Base-by-base conservation (phyloP, 257 asterid species). In the Verbena officinalis region DNA sequence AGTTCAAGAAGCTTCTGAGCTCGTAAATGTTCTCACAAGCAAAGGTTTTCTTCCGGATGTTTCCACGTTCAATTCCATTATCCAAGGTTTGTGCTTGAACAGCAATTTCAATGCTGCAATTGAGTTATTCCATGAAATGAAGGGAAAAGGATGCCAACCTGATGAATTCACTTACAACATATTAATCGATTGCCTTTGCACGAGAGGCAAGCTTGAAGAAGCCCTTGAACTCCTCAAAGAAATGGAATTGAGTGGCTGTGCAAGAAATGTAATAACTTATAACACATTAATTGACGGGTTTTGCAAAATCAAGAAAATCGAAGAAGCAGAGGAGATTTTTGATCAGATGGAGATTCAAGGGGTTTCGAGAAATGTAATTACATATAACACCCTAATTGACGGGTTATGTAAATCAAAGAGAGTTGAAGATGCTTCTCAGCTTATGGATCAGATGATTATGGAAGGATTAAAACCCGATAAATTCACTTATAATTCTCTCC, bases 291-390 rank as follows among this genome's bases (percentile, higher is more conserved):
- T 93, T 17, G 91, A 85, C 11, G 96, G 96, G 33, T 87, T 87
- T 67, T 93, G 95, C 84, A 93, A 93, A 69, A 80, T 43, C 73
- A 84, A 63, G 59, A 80, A 76, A 69, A 77, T 87, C n/a, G 94
- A 87, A 67, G 94, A 80, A 51, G 97, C 99, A 0, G 96, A 86
- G 79, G 96, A 88, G 76, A 78, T 93, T 38, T 93, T 90, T 23
- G 99, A 93, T 77, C 83, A 84, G 71, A 90, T 93, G 95, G 99
- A 87, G 55, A 76, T 87, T 21, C 89, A 82, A 33, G 99, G 97
- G 27, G 80, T 93, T 11, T 87, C 97, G 1, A 74, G 97, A 73
- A 77, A 93, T 55, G 45, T 69, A 57, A 83, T 90, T 13, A 90
- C 99, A 0, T 93, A 87, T 64, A 93, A 93, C 77, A 90, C 97